Conservation (phyloP, 2,329 filamentous ascomycete species). For the Leptographium lundbergii region DNA sequence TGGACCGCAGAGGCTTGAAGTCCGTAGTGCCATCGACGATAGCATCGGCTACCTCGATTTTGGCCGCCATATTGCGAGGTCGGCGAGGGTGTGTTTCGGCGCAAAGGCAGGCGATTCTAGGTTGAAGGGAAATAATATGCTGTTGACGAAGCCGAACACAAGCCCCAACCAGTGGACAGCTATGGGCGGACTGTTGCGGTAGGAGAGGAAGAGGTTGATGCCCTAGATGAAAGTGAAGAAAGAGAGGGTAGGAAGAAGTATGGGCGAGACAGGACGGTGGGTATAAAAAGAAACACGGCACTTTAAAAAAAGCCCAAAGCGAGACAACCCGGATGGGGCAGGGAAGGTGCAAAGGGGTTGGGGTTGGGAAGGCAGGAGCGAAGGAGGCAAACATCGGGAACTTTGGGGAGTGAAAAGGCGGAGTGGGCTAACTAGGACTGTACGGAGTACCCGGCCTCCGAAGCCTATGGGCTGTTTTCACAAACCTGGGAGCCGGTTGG, state of each 20-base stretch:
- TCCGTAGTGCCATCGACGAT: slow-evolving; percentile 42
- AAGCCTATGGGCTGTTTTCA: background rate
- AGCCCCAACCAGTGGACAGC: slow-evolving; percentile 5
- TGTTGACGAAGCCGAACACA: background rate
- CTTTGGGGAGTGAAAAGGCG: background rate
- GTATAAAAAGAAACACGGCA: background rate
- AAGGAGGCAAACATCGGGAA: background rate
- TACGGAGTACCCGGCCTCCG: background rate
- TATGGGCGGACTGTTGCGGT: background rate
- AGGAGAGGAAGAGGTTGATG: background rate
- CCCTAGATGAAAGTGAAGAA: background rate
- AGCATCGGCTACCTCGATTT: slow-evolving; percentile 26
- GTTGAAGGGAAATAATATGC: background rate
- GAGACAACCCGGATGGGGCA: slow-evolving; percentile 1
- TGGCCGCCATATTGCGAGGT: slow-evolving; percentile 18
- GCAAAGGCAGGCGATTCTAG: background rate
- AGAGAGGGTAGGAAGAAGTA: background rate
- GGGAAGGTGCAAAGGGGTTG: background rate
- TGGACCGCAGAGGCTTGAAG: slow-evolving; percentile 36
- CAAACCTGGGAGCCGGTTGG: background rate
- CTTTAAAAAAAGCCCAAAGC: background rate
- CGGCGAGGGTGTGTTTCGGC: background rate
- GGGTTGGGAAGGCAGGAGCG: background rate
- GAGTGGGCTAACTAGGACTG: background rate
- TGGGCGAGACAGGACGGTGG: background rate